Base-by-base conservation (phyloP, 177 flowering plant species). In the Tripterygium wilfordii region DNA sequence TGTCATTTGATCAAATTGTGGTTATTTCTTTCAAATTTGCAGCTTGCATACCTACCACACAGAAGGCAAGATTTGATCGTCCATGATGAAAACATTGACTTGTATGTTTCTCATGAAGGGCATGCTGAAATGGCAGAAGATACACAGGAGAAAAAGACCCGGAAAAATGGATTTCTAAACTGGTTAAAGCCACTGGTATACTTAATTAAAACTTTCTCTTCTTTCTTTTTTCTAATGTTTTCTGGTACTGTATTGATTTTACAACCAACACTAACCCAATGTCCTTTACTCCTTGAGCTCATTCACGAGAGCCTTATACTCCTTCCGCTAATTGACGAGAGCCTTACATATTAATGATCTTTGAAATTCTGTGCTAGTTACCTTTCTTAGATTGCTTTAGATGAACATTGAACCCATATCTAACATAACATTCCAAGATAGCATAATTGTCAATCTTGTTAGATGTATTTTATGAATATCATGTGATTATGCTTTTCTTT, bases 11-110 rank as follows among this genome's bases (percentile, higher is more conserved):
- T 61, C 46, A 48, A 29, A 58, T 30, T 63, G 36, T 46, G 12
- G 7, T 35, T 48, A 2, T 8, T 27, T 56, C 9, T 55, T 22
- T 7, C 10, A 28, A 61, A 52, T 30, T 18, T 74, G 51, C 78
- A 92, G 99, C 98, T 92, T 51, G 97, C 96, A 12, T 89, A 92
- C 69, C 96, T 92, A 26, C 98, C 97, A 33, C 60, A 79, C 67
- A 77, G 71, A 69, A 80, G 82, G 59, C 71, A 89, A 41, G 99
- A 92, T 60, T 66, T 89, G 59, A 68, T 83, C 25, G 51, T 78
- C 67, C 95, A 84, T 42, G 96, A 80, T 61, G 96, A 87, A 64
- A 84, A 77, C 59, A 53, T 78, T 69, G 99, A 85, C 26, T 45
- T 72, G 56, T 77, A 68, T 73, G 77, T 58, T 59, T 70, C 94